A percentile compares a stretch with the other conserved stretches of the same genome.
phyloP scores from a whole-genome alignment of 129 eudicot species.

The Escallonia rubra region DNA sequence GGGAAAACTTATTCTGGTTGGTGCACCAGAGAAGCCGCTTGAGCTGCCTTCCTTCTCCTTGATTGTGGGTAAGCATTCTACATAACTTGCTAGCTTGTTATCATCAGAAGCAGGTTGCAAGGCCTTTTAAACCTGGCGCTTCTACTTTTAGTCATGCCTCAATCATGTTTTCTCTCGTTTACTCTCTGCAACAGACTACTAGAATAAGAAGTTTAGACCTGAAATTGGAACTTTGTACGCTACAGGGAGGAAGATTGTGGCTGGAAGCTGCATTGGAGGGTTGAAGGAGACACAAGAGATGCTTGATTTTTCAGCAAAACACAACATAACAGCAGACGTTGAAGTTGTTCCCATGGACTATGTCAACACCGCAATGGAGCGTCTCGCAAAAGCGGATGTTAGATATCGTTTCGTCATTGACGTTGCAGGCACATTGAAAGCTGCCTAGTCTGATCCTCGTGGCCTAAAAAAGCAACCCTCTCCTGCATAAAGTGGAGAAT shows the following conservation, averaged over 20 bases:
- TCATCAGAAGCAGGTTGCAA: conserved; percentile 39
- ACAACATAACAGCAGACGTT: conserved; percentile 37
- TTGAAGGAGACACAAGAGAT: conserved; percentile 64
- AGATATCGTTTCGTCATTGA: conserved; percentile 61
- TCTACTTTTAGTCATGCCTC: conserved; percentile 12
- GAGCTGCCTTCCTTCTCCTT: conserved; percentile 7
- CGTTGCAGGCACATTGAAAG: conserved; percentile 23
- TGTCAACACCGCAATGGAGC: conserved; percentile 57
- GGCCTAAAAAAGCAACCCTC: no score
- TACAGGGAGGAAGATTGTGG: conserved; percentile 12
- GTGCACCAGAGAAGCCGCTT: conserved; percentile 6
- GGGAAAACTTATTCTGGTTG: conserved; percentile 18
- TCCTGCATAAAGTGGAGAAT: no score
- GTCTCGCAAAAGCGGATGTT: conserved; percentile 49
- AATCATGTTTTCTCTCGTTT: no score
- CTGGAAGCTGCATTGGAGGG: conserved; percentile 42
- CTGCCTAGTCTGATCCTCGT: background rate
- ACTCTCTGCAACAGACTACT: no score
- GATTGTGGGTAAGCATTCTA: conserved; percentile 8
- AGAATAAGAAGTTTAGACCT: no score
- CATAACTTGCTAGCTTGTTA: background rate
- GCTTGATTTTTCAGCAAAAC: conserved; percentile 63
- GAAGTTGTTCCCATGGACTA: conserved; percentile 50
- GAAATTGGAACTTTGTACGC: background rate
- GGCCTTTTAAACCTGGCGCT: conserved; percentile 33